A percentile compares a stretch with the other conserved stretches of the same genome.
Conservation (phyloP, 345 rosid genomes). For the Syzygium aromaticum region DNA sequence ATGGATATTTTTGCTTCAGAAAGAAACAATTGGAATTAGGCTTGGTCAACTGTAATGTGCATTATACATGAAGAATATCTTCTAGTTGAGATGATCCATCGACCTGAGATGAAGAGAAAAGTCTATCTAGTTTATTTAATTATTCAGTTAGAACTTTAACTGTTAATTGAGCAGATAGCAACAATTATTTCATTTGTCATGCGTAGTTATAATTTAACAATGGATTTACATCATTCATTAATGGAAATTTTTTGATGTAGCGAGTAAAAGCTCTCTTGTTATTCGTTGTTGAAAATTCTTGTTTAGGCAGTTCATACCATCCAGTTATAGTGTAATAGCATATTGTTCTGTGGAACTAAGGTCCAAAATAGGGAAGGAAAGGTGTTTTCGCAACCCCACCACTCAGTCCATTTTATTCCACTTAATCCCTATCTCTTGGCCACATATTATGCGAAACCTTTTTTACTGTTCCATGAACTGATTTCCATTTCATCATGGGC, state of each 20-base stretch:
- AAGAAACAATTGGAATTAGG: background rate
- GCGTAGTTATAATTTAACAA: background rate
- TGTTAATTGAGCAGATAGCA: background rate
- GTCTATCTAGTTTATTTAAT: background rate
- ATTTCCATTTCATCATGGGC: too few species aligned
- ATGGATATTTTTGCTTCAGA: background rate
- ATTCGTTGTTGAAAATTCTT: background rate
- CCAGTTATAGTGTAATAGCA: background rate
- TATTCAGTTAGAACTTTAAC: background rate
- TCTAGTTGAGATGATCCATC: background rate
- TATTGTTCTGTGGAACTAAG: background rate
- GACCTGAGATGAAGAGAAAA: background rate
- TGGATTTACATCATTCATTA: background rate
- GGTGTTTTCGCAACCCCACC: background rate
- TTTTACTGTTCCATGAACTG: background rate
- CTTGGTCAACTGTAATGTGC: background rate
- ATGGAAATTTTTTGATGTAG: background rate
- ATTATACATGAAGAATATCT: background rate
- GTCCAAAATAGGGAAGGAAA: background rate
- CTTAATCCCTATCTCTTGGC: background rate
- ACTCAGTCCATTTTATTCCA: background rate
- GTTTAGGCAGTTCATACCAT: background rate
- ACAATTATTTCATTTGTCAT: background rate
- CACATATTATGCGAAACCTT: background rate
- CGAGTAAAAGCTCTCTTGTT: background rate